These are phyloP conservation scores for Fusarium piperis DNA, from an alignment of 2,329 filamentous ascomycete genomes.

Conservation along the genomic window DNA sequence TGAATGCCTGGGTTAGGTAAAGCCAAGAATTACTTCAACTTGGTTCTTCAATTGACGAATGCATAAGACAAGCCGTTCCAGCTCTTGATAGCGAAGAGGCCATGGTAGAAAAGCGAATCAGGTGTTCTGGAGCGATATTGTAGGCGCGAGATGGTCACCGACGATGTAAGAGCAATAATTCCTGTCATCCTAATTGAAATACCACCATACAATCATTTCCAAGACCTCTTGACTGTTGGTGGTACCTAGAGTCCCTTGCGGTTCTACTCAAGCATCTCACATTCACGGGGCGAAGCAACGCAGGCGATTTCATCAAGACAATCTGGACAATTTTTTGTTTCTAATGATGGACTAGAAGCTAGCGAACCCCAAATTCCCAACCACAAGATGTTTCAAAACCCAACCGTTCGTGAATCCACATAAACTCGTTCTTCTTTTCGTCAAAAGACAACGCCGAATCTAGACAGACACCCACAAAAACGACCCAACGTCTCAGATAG, in stretches of 20 bases:
- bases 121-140: not conserved
- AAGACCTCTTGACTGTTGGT: not conserved
- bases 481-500: conserved; percentile 2
- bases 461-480: conserved; percentile 1
- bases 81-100: not conserved
- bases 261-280: not conserved
- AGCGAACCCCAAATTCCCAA: conserved; percentile 19
- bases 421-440: conserved; percentile 6
- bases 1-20: not conserved
- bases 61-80: not conserved
- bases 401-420: conserved; percentile 13
- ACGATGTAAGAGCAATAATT: not conserved
- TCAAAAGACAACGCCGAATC: not conserved
- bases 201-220: not conserved
- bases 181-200: not conserved
- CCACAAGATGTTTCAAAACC: conserved; percentile 26
- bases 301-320: not conserved
- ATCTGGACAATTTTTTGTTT: conserved; percentile 16
- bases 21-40: not conserved
- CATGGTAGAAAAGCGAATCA: not conserved
- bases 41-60: not conserved
- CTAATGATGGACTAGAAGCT: conserved; percentile 32
- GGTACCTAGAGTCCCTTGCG: not conserved
- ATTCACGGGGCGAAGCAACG: not conserved
- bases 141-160: not conserved